Conservation (phyloP, 371 early-diverging fungal species). For the Mortierella sp. region DNA sequence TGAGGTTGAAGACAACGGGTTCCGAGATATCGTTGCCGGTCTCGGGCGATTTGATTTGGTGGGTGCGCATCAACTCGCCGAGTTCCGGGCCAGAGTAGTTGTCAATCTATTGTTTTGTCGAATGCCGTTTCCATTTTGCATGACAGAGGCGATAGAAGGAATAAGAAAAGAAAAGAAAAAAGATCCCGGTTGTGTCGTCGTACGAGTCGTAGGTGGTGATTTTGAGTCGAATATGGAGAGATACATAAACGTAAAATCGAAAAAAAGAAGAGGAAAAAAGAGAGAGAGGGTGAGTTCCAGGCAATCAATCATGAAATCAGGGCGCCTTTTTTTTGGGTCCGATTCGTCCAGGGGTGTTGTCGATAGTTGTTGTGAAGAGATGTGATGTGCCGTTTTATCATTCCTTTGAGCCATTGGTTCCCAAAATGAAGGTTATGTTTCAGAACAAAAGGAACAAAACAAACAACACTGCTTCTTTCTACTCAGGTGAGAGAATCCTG, state of each 20-base stretch:
- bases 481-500: not conserved
- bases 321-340: not conserved
- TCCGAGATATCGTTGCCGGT: constrained; percentile 93
- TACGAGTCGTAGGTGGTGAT: not conserved
- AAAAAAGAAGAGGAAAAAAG: not conserved
- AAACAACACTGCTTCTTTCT: not conserved
- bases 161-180: not conserved
- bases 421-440: not conserved
- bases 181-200: not conserved
- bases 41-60: constrained; percentile 94
- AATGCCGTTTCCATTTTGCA: not conserved
- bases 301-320: not conserved
- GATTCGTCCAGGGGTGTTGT: not conserved
- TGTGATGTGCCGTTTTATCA: constrained; percentile 1
- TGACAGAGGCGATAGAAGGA: not conserved
- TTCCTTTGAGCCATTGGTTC: constrained; percentile 4
- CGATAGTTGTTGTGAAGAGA: not conserved
- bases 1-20: constrained; percentile 98
- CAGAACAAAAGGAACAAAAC: not conserved
- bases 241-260: constrained; percentile 4
- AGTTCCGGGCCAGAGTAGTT: constrained; percentile 93
- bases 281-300: constrained; percentile 5
- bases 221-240: not conserved
- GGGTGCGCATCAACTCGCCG: constrained; percentile 87
- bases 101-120: constrained; percentile 77